Evolutionary conservation across 257 asterid genomes (phyloP), one percentile per base, ranked within the genome.

Genomic region (Penstemon barbatus): DNA sequence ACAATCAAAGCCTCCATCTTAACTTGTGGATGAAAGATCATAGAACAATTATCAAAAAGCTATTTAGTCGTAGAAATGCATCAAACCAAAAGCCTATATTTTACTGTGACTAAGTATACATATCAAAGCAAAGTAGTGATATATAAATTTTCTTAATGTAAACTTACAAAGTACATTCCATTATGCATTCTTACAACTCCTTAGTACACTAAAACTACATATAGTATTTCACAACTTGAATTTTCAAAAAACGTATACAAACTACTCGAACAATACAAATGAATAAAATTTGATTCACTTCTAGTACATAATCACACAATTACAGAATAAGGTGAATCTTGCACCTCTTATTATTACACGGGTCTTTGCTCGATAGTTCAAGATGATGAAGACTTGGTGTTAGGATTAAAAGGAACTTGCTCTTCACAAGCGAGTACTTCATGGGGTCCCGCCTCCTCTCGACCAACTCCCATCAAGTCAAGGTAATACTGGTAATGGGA

Each of bases 391-490:
- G 87, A 40, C 9, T 78, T 61, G 7, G 76, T 4, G 3, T 65
- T 51, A 70, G 90, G 86, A 43, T 86, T 79, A 59, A 93, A 93
- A 6, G 86, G 74, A 60, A 69, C 75, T 68, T 91, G 95, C 54
- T 93, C 96, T 0, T 83, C 92, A 51, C 99, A 93, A 4, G 77
- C 69, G 77, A 93, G 96, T 5, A 70, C 71, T 4, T 90, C 96
- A 36, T 87, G 81, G 68, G 94, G 78, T 1, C 94, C 96, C 0
- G 92, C 97, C 50, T 82, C 79, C 77, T 90, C 97, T 6, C 97
- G 87, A 4, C 94, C 90, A 45, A 87, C 74, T 5, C 96, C 99
- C 84, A 87, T 61, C 81, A 84, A 80, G 84, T 90, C 97, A 6
- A 86, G 89, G 70, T 82, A 93, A 54, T 87, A 75, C 43, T 67